Conservation (phyloP, 1,284 basidiomycete genomes). For the Microbotryum intermedium region DNA sequence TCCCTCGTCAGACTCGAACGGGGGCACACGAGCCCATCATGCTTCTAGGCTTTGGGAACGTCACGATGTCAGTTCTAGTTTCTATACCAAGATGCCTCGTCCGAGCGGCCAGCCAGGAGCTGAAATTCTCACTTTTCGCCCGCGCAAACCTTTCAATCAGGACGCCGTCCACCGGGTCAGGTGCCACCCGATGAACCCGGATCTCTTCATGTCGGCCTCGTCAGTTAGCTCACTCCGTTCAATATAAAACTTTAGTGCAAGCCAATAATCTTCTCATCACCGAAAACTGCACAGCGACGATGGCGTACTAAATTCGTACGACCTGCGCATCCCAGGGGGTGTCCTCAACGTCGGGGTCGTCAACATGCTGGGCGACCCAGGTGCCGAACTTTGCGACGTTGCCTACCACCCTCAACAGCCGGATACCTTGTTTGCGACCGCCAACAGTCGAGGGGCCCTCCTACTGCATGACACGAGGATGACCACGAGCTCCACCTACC, state of each 20-base stretch:
- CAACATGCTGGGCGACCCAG: constrained; percentile 3
- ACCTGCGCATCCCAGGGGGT: constrained; percentile 1
- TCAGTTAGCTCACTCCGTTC: constrained; percentile 33
- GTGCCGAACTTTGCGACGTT: constrained; percentile 42
- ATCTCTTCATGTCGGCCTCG: constrained; percentile 59
- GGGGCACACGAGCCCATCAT: too few species aligned
- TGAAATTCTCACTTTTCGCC: constrained; percentile 36
- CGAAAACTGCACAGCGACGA: constrained; percentile 49
- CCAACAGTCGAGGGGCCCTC: constrained; percentile 51
- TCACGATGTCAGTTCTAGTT: constrained; percentile 8
- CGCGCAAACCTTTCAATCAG: constrained; percentile 6
- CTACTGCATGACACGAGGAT: constrained; percentile 65
- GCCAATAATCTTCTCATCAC: constrained; percentile 1
- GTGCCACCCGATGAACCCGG: constrained; percentile 49
- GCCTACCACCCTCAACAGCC: constrained; percentile 55
- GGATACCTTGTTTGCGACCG: constrained; percentile 55
- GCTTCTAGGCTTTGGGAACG: constrained; percentile 3
- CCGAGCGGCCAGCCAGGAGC: too few species aligned
- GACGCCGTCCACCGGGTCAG: constrained; percentile 24
- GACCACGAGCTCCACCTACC: constrained; percentile 43
- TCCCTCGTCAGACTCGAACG: neutral
- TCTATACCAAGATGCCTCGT: too few species aligned
- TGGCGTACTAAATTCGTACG: constrained; percentile 46
- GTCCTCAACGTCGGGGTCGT: neutral
- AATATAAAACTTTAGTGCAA: neutral